phyloP scores from a whole-genome alignment of 805 yeast species.

The Debaryomyces prosopidis region DNA sequence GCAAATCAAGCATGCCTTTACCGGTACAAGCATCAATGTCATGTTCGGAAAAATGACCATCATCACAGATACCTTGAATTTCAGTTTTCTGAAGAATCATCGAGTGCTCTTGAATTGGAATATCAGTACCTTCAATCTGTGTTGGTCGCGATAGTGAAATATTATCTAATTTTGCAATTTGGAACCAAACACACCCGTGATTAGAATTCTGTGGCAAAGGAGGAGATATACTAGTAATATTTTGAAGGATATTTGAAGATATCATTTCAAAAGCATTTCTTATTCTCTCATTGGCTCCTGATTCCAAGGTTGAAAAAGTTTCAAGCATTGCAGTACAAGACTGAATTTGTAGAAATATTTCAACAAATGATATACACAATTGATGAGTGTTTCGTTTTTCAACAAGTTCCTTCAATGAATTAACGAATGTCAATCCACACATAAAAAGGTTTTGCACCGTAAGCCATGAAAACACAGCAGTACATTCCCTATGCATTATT shows the following conservation, averaged over 20 bases:
- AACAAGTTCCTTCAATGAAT: conserved; percentile 12
- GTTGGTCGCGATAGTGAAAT: conserved; percentile 5
- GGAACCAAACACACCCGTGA: conserved; percentile 10
- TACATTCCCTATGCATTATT: conserved; percentile 12
- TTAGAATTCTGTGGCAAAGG: conserved; percentile 4
- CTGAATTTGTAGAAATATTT: conserved; percentile 10
- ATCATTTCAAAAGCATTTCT: conserved; percentile 14
- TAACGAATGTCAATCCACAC: conserved; percentile 14
- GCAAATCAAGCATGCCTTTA: conserved; percentile 5
- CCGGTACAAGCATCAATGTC: conserved; percentile 11
- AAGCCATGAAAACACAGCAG: conserved; percentile 13
- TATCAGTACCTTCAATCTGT: conserved; percentile 7
- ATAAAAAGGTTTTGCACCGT: conserved; percentile 13
- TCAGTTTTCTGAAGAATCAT: conserved; percentile 1
- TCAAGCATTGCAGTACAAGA: conserved; percentile 14
- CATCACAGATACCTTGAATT: neutral
- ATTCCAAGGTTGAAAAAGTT: conserved; percentile 10
- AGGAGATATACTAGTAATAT: conserved; percentile 9
- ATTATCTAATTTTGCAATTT: conserved; percentile 9
- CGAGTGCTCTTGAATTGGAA: conserved; percentile 4
- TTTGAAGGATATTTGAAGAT: conserved; percentile 11
- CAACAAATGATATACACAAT: conserved; percentile 11
- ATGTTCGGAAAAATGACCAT: conserved; percentile 8
- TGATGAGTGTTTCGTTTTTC: conserved; percentile 1
- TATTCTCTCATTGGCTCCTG: conserved; percentile 12